These are phyloP conservation scores for Penicillium dipodomyicola DNA, from an alignment of 495 filamentous ascomycete genomes.

Conservation along the genomic window DNA sequence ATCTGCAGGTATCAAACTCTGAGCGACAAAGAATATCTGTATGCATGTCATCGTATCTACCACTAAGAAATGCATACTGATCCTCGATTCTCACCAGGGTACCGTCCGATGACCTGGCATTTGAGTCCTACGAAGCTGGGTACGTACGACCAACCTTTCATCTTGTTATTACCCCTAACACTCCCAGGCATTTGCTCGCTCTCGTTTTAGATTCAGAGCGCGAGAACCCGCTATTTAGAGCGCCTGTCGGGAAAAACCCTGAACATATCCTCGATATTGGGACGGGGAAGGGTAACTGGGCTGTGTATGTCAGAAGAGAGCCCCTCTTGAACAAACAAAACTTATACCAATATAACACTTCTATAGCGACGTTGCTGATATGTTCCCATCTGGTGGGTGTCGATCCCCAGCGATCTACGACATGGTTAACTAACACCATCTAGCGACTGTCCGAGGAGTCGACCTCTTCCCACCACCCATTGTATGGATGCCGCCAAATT, in stretches of 20 bases:
- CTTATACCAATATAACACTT: background rate
- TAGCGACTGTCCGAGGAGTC: conserved; percentile 24
- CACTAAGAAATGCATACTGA: background rate
- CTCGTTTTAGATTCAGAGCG: background rate
- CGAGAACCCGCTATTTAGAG: conserved; percentile 3
- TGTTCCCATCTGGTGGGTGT: conserved; percentile 8
- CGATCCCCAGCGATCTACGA: background rate
- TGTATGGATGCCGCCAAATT: conserved; percentile 33
- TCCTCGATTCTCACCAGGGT: background rate
- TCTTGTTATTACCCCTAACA: background rate
- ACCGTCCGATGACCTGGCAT: conserved; percentile 7
- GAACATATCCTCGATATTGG: conserved; percentile 13
- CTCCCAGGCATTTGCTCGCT: background rate
- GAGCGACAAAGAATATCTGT: background rate
- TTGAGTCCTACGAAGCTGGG: conserved; percentile 12
- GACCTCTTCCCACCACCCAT: conserved; percentile 27
- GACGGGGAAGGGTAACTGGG: conserved; percentile 17
- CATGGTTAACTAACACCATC: background rate
- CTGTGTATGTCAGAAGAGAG: conserved; percentile 13
- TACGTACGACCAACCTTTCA: background rate
- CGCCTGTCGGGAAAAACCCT: background rate
- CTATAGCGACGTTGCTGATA: conserved; percentile 15
- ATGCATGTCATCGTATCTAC: background rate
- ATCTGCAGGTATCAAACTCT: background rate
- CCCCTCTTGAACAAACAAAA: background rate